Percentiles rank a stretch among this genome's conserved stretches.
These are phyloP conservation scores for Aspergillus sp. DNA, from an alignment of 2,329 filamentous ascomycete genomes.

Conservation along the genomic window DNA sequence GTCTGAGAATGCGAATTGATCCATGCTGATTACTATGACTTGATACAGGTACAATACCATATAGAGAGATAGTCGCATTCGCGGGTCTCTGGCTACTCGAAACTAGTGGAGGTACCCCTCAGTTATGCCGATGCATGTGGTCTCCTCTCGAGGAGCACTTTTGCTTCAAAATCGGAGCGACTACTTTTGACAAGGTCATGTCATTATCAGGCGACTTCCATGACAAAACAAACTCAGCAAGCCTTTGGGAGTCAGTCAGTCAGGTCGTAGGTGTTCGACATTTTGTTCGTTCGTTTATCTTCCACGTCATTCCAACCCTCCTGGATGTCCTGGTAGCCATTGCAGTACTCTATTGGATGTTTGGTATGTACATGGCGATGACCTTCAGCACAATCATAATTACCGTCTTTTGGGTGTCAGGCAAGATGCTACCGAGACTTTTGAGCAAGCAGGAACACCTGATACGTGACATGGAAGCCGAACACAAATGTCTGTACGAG, in stretches of 20 bases:
- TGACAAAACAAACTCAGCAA: conserved; percentile 60
- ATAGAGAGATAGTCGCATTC: conserved; percentile 55
- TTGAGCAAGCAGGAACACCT: neutral
- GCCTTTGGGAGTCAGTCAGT: conserved; percentile 64
- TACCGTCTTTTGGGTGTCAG: neutral
- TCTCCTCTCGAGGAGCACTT: conserved; percentile 58
- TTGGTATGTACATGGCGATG: conserved; percentile 58
- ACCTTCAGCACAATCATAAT: conserved; percentile 28
- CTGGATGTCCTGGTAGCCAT: conserved; percentile 63
- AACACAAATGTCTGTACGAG: neutral
- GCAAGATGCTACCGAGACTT: neutral
- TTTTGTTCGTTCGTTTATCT: conserved; percentile 59
- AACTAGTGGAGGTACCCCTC: conserved; percentile 52
- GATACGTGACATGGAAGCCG: neutral
- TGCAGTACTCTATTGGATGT: conserved; percentile 57
- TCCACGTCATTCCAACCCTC: conserved; percentile 62
- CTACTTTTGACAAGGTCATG: conserved; percentile 67
- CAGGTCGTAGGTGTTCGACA: conserved; percentile 62
- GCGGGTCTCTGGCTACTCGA: conserved; percentile 50
- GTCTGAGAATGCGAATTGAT: neutral
- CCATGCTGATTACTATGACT: neutral
- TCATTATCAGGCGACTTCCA: neutral
- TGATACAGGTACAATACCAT: conserved; percentile 42
- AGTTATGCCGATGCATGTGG: conserved; percentile 53
- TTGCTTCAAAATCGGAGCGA: conserved; percentile 57